These are phyloP conservation scores for Allantophomopsis lycopodina DNA, from an alignment of 2,329 filamentous ascomycete species.

Conservation along the genomic window DNA sequence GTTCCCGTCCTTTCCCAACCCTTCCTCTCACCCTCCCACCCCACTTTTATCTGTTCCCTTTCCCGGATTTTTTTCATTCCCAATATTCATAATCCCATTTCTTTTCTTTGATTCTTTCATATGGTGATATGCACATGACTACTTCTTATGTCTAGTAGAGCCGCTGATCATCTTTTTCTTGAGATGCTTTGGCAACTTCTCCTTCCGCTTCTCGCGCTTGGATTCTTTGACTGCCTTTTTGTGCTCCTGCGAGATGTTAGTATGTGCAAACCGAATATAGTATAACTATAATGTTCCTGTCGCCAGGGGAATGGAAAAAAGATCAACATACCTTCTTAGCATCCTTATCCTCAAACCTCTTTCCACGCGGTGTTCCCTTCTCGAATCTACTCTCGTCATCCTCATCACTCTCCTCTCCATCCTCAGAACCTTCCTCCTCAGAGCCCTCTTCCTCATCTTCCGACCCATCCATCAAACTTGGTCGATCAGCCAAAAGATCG, in stretches of 20 bases:
- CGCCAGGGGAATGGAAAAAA: not conserved
- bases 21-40: too few relatives aligned
- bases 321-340: slow-evolving; percentile 52
- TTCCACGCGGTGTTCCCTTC: slow-evolving; percentile 61
- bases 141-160: slow-evolving; percentile 17
- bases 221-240: slow-evolving; percentile 90
- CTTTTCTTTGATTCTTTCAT: not conserved
- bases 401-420: slow-evolving; percentile 27
- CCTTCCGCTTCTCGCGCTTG: slow-evolving; percentile 83
- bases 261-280: slow-evolving; percentile 1
- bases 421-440: slow-evolving; percentile 21
- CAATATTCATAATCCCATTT: slow-evolving; percentile 4
- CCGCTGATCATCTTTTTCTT: slow-evolving; percentile 76
- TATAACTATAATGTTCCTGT: slow-evolving; percentile 5
- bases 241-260: slow-evolving; percentile 36
- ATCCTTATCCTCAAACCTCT: slow-evolving; percentile 84
- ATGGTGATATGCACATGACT: slow-evolving; percentile 5
- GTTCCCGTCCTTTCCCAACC: too few relatives aligned
- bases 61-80: too few relatives aligned
- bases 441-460: slow-evolving; percentile 24
- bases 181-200: slow-evolving; percentile 90
- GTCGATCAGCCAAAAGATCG: slow-evolving; percentile 64
- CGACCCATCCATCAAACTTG: slow-evolving; percentile 25
- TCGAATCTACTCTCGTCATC: slow-evolving; percentile 42
- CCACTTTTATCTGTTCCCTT: too few relatives aligned